Base-by-base conservation (phyloP, 2,329 filamentous ascomycete species). In the Microdochium paspali region DNA sequence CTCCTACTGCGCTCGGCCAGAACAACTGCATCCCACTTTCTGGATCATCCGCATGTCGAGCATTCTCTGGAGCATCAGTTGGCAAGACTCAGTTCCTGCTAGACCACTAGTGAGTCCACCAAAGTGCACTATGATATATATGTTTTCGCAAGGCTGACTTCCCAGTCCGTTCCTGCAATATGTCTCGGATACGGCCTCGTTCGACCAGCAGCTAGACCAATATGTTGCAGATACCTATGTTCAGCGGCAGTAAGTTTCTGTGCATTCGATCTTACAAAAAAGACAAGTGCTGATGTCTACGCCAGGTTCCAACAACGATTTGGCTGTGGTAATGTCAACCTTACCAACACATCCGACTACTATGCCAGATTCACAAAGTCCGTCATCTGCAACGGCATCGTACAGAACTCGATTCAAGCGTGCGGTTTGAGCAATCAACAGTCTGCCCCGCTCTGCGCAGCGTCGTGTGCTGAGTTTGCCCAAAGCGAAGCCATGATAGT, bases 281-380 rank as follows among this genome's bases (percentile, higher is more conserved):
- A 24, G 32, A 26, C 15, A 26, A 45, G 49, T 43, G 50, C 54
- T 57, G 23, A 58, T 48, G 30, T 46, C 26, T 9, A 4, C 44
- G 51, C 51, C 59, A 97, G 91, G 72, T 98, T 91, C 67, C 76
- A 87, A 63, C 73, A 77, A 46, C 72, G 89, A 44, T 78, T 98
- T 53, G 91, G 91, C 48, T 98, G 93, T 64, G 74, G 78, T 44
- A 77, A 79, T 52, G 73, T 96, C 58, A 80, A 93, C 59, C 76
- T 90, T 48, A 80, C 80, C 48, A 87, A 95, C 62, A 84, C 89
- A 3, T 84, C 80, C 55, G 77, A 85, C 58, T 79, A 90, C 59
- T 98, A 98, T 67, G 91, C 93, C 44, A 85, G 93, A 57, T 98
- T 91, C 68, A 95, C 91, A 4, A 93, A 82, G 44, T 93, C 87